Evolutionary conservation across 2,329 filamentous ascomycete species (phyloP).

Genomic region (Penicillium sp.): DNA sequence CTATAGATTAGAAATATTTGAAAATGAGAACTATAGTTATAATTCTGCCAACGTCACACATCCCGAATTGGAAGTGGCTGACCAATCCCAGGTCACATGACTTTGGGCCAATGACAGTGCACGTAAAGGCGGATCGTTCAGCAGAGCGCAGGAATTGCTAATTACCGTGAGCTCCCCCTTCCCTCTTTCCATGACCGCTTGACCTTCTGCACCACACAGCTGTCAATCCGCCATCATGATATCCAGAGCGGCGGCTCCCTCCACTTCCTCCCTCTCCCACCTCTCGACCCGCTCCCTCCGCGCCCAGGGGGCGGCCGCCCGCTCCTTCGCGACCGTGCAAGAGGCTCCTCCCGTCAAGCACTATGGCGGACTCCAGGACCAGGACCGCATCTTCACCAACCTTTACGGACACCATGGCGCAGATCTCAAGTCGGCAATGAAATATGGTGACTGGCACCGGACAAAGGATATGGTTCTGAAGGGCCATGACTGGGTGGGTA

Average conservation of each 20-base stretch:
- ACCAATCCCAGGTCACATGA: conserved; percentile 35
- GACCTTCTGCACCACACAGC: conserved; percentile 33
- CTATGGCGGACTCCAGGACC: conserved; percentile 87
- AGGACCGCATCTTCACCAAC: conserved; percentile 99
- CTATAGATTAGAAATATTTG: conserved; percentile 8
- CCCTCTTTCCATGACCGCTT: conserved; percentile 26
- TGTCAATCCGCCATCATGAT: conserved; percentile 43
- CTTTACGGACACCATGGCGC: conserved; percentile 90
- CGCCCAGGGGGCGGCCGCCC: conserved; percentile 44
- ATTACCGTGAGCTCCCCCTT: conserved; percentile 31
- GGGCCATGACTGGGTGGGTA: conserved; percentile 83
- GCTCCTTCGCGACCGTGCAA: conserved; percentile 79
- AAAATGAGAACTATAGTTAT: not conserved
- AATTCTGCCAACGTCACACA: not conserved
- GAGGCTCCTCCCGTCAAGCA: conserved; percentile 63
- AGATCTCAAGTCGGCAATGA: conserved; percentile 90
- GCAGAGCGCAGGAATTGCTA: conserved; percentile 38
- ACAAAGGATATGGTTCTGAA: conserved; percentile 98
- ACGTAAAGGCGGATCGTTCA: conserved; percentile 42
- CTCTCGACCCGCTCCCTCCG: conserved; percentile 44
- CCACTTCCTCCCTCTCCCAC: conserved; percentile 41
- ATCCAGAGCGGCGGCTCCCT: conserved; percentile 48
- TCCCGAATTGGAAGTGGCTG: conserved; percentile 11
- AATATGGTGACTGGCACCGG: conserved; percentile 99
- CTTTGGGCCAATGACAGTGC: conserved; percentile 33